Base-by-base conservation (phyloP, 495 filamentous ascomycete species). In the Parathielavia hyrcaniae region DNA sequence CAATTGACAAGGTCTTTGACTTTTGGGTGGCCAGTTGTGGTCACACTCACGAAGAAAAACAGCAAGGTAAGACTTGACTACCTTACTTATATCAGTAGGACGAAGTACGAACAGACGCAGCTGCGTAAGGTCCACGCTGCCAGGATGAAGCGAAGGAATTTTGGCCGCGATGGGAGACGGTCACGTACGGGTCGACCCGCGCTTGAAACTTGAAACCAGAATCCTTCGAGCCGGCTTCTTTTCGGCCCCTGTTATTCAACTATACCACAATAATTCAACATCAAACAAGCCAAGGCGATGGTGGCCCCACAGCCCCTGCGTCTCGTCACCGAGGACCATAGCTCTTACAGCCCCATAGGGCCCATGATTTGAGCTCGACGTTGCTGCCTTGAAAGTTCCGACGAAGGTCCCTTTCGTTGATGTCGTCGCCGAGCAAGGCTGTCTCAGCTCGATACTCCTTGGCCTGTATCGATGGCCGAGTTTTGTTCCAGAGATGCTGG, bases 311-410 rank as follows among this genome's bases (percentile, higher is more conserved):
- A 47, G 30, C 22, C 22, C 44, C 44, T 47, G 44, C 23, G 44
- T 47, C 44, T 47, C 5, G 44, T 47, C 2, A 47, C 44, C 26
- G 16, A 47, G 26, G 20, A 12, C 44, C 44, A 22, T 20, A 30
- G 5, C 3, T 47, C 13, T 16, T 16, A 30, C 44, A 13, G 14
- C 44, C 44, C 44, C 20, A 30, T 47, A n/a, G n/a, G n/a, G n/a
- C n/a, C n/a, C n/a, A n/a, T n/a, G n/a, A 20, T 30, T 19, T 14
- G 44, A 47, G 22, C 22, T 47, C 14, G 23, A 47, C 22, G 23
- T 47, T 47, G 44, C 44, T 47, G 44, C 44, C 44, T 47, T 47
- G 44, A 47, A 47, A 47, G 44, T 47, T 47, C 44, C 44, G 44
- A 44, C 41, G 10, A 30, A 30, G 23, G 44, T 30, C 44, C 5